Evolutionary conservation across 352 stramenopile species (phyloP).

Genomic region (Phytopythium boreale): DNA sequence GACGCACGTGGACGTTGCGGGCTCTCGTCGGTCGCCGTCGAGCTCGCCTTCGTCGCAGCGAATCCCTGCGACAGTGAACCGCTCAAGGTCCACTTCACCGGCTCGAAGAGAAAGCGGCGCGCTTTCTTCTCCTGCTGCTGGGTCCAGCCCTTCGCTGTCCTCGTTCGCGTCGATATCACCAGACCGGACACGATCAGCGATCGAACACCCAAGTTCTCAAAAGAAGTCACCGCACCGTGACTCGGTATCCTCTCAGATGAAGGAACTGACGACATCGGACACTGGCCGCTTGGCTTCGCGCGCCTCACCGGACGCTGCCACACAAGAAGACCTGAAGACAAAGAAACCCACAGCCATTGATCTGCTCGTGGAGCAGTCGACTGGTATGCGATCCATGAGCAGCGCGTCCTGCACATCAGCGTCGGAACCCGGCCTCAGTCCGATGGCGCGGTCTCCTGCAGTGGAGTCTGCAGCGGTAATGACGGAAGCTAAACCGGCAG

Average conservation of each 20-base stretch:
- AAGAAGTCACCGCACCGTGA: not conserved
- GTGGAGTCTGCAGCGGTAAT: too few relatives aligned
- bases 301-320: not conserved
- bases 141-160: not conserved
- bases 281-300: not conserved
- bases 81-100: not conserved
- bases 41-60: constrained; percentile 5
- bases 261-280: not conserved
- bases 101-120: not conserved
- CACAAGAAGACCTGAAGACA: not conserved
- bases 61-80: constrained; percentile 1
- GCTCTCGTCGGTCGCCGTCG: not conserved
- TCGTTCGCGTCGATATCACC: not conserved
- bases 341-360: not conserved
- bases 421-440: not conserved
- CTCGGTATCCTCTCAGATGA: not conserved
- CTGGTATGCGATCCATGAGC: not conserved
- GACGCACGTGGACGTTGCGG: not conserved
- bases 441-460: not conserved
- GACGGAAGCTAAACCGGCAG: not conserved
- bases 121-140: not conserved
- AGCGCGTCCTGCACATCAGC: not conserved
- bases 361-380: not conserved
- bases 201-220: not conserved
- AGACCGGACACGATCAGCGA: not conserved